Percentiles rank a stretch among this genome's conserved stretches.
phyloP scores from a whole-genome alignment of 2,329 filamentous ascomycete species.

The Daldinia sp. region DNA sequence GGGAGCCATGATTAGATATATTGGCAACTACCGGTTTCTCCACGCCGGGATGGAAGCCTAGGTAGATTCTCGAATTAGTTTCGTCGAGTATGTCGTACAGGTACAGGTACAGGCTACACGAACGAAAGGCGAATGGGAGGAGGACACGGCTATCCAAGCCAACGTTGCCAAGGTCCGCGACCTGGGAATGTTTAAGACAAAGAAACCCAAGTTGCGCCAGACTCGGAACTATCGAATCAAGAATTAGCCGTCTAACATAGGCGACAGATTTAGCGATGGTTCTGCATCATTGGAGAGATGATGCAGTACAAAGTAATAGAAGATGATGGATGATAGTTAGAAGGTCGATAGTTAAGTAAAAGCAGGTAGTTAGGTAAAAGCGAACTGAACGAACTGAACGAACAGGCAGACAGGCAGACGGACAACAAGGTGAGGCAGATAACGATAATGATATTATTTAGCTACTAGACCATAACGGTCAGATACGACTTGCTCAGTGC shows the following conservation, averaged over 20 bases:
- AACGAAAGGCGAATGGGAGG: slow-evolving; percentile 30
- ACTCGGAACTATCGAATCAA: slow-evolving; percentile 25
- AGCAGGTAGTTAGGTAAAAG: not conserved
- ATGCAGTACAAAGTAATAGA: not conserved
- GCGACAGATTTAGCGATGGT: slow-evolving; percentile 27
- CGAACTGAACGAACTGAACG: not conserved
- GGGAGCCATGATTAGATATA: slow-evolving; percentile 47
- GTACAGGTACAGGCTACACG: slow-evolving; percentile 35
- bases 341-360: not conserved
- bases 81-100: slow-evolving; percentile 28
- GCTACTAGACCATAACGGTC: slow-evolving; percentile 22
- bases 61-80: slow-evolving; percentile 22
- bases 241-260: slow-evolving; percentile 24
- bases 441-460: slow-evolving; percentile 29
- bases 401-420: not conserved
- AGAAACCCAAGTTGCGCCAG: slow-evolving; percentile 21
- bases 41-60: slow-evolving; percentile 8
- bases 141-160: slow-evolving; percentile 28
- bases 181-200: slow-evolving; percentile 21
- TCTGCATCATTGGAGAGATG: slow-evolving; percentile 30
- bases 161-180: slow-evolving; percentile 23
- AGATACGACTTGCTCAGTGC: slow-evolving; percentile 17
- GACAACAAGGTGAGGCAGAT: slow-evolving; percentile 28
- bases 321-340: not conserved
- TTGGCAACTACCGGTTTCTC: slow-evolving; percentile 16